phyloP scores from a whole-genome alignment of 768 basidiomycete genomes.

The Termitomyces titanicus region DNA sequence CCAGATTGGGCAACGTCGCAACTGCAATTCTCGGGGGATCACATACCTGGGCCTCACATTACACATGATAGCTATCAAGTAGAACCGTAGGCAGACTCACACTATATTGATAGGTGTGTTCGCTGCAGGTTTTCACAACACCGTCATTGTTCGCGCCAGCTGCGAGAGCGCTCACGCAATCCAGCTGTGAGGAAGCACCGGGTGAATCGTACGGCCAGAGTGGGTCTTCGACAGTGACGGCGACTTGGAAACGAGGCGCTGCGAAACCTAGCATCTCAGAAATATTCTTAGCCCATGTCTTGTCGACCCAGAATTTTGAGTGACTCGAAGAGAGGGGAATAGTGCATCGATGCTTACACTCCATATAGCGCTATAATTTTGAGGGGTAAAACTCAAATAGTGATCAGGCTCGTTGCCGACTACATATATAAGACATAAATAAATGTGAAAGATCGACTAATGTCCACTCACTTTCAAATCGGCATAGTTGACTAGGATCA shows the following conservation, averaged over 20 bases:
- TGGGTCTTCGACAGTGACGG: constrained; percentile 47
- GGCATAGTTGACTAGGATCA: constrained; percentile 30
- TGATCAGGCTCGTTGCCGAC: constrained; percentile 58
- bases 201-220: constrained; percentile 46
- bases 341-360: constrained; percentile 26
- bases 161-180: constrained; percentile 46
- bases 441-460: background rate
- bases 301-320: background rate
- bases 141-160: constrained; percentile 39
- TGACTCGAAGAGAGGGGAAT: background rate
- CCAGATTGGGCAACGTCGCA: constrained; percentile 48
- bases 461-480: constrained; percentile 39
- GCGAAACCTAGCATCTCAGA: constrained; percentile 33
- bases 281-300: constrained; percentile 51
- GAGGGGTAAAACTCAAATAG: constrained; percentile 38
- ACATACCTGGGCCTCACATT: constrained; percentile 26
- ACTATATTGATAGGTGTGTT: constrained; percentile 54
- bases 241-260: constrained; percentile 44
- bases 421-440: constrained; percentile 15
- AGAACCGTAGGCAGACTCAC: constrained; percentile 23
- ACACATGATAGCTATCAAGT: background rate
- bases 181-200: constrained; percentile 38
- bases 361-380: constrained; percentile 43
- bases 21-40: constrained; percentile 39
- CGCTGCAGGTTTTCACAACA: constrained; percentile 46